Evolutionary conservation across 1,284 basidiomycete species (phyloP).

Genomic region (Fomitopsis betulina): DNA sequence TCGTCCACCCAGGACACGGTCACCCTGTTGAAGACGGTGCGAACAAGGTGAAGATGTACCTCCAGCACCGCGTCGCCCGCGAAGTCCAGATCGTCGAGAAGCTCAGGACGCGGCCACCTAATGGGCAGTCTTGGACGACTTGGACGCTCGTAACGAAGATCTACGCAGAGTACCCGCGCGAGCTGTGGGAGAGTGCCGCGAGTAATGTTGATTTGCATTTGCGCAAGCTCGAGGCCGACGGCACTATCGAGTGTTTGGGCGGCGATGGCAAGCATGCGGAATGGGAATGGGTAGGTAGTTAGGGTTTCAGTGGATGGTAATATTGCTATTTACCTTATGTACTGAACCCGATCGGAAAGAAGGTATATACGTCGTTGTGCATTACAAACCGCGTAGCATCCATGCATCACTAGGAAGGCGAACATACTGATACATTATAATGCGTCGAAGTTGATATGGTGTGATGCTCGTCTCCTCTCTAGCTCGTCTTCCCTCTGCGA

Average conservation of each 20-base stretch:
- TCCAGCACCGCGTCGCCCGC: conserved; percentile 77
- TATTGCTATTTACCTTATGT: background rate
- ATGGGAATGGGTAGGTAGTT: conserved; percentile 28
- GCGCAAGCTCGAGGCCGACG: conserved; percentile 68
- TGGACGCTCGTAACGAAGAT: conserved; percentile 63
- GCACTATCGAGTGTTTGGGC: conserved; percentile 41
- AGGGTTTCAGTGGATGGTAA: background rate
- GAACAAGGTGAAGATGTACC: conserved; percentile 66
- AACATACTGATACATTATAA: conserved; percentile 40
- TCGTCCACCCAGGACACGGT: conserved; percentile 87
- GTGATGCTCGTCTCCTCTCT: conserved; percentile 81
- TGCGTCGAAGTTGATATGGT: conserved; percentile 97
- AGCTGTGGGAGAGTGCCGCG: conserved; percentile 72
- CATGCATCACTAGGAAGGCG: background rate
- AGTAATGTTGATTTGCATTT: conserved; percentile 71
- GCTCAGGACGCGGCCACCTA: conserved; percentile 37
- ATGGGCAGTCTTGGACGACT: conserved; percentile 45
- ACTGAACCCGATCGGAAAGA: background rate
- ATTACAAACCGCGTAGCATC: conserved; percentile 12
- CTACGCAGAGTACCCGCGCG: conserved; percentile 68
- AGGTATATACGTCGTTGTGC: background rate
- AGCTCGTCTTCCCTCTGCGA: conserved; percentile 85
- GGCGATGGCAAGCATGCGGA: conserved; percentile 42
- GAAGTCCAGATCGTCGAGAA: conserved; percentile 76
- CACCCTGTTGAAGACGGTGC: conserved; percentile 63